Evolutionary conservation across 495 filamentous ascomycete genomes (phyloP).

Genomic region (Aspergillus nanangensis): DNA sequence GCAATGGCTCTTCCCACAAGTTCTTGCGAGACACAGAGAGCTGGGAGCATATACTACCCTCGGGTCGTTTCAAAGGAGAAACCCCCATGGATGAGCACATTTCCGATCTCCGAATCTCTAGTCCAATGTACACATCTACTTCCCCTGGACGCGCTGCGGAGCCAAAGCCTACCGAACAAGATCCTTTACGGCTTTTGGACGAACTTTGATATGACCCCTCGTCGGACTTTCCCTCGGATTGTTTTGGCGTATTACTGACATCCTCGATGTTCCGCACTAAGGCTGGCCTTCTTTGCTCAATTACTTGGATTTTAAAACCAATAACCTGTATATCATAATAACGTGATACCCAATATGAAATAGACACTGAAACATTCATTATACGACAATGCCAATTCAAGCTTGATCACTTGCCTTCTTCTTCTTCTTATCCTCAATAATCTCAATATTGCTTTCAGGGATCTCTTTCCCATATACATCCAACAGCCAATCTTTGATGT

Average conservation of each 20-base stretch:
- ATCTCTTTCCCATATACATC: slow-evolving; percentile 78
- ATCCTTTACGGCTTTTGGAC: slow-evolving; percentile 30
- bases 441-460: slow-evolving; percentile 90
- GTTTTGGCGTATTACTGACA: too few species aligned
- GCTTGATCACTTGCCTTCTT: slow-evolving; percentile 26
- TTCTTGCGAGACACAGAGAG: not conserved
- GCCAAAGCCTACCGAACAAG: slow-evolving; percentile 13
- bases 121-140: not conserved
- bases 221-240: not conserved
- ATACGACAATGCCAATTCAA: slow-evolving; percentile 10
- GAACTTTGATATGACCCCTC: slow-evolving; percentile 22
- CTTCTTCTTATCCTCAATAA: slow-evolving; percentile 93
- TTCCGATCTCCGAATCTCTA: not conserved
- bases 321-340: slow-evolving; percentile 13
- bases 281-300: too few species aligned
- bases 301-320: too few species aligned
- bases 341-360: slow-evolving; percentile 25
- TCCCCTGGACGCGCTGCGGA: slow-evolving; percentile 1
- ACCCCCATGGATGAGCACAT: not conserved
- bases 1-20: slow-evolving; percentile 1
- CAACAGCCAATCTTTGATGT: slow-evolving; percentile 84
- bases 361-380: slow-evolving; percentile 7
- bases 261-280: too few species aligned
- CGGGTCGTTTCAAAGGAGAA: not conserved
- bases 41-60: not conserved